Percentiles rank a stretch among this genome's conserved stretches.
Evolutionary conservation across 1,139 yeast species (phyloP).

Genomic region (Nematodospora anomalae): DNA sequence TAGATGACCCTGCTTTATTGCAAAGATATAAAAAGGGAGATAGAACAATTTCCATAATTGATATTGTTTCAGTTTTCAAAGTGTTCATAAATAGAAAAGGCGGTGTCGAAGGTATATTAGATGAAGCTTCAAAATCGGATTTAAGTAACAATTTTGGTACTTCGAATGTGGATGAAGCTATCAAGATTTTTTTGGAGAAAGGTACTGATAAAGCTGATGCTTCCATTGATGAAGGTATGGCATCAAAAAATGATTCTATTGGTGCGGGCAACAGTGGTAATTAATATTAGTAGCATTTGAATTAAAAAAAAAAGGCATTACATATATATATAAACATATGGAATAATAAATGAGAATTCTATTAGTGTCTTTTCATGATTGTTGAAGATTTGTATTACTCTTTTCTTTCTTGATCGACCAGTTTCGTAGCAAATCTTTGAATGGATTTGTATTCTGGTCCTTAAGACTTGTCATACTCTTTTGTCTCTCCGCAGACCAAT

Average conservation of each 20-base stretch:
- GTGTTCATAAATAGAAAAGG: slow-evolving; percentile 61
- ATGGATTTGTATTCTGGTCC: slow-evolving; percentile 1
- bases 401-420: slow-evolving; percentile 1
- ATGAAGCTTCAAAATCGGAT: slow-evolving; percentile 69
- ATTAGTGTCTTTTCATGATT: not conserved
- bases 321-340: not conserved
- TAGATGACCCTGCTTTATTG: slow-evolving; percentile 52
- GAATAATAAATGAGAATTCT: not conserved
- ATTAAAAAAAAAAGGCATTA: no score
- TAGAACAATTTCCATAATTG: slow-evolving; percentile 58
- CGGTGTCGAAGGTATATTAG: slow-evolving; percentile 71
- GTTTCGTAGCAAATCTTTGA: slow-evolving; percentile 1
- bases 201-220: slow-evolving; percentile 50
- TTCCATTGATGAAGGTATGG: slow-evolving; percentile 19
- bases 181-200: slow-evolving; percentile 52
- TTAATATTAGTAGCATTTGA: slow-evolving; percentile 16
- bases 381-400: not conserved
- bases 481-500: slow-evolving; percentile 3
- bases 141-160: slow-evolving; percentile 68
- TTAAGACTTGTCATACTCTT: not conserved
- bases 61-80: slow-evolving; percentile 64
- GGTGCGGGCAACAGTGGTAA: slow-evolving; percentile 35
- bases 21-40: slow-evolving; percentile 52
- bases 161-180: slow-evolving; percentile 45
- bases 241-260: slow-evolving; percentile 38